Base-by-base conservation (phyloP, 2,329 filamentous ascomycete species). In the Calycina marina region DNA sequence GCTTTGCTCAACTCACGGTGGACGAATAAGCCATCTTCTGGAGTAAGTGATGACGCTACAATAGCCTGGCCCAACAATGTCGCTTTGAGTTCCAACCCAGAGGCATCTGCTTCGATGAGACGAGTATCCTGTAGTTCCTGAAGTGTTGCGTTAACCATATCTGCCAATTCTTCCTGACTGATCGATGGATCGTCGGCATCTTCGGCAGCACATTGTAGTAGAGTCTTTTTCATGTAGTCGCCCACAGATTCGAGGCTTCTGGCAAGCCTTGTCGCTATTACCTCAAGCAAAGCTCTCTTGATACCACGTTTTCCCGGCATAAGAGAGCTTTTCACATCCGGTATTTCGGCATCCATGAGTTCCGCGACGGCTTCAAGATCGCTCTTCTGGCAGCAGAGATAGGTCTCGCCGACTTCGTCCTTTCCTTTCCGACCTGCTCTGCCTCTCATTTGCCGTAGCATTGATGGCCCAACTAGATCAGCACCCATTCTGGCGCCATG, bases 371-470 rank as follows among this genome's bases (percentile, higher is more conserved):
- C 69, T 46, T 81, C 74, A 10, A 85, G 54, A 43, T 85, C 80
- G 6, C 61, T 55, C 45, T 72, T 67, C 17, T 72, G 67, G 47
- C 79, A 85, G 49, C 79, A 84, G 1, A 85, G 58, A 50, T 79
- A 85, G 1, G 77, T 85, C 56, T 85, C 80, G 2, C 80, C 80
- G 28, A 80, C 59, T 31, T 80, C 76, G 34, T 82, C 77, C 47
- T 83, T 85, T 30, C 80, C 80, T 54, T 84, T 84, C 33, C 80
- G 67, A 5, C 80, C 80, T 13, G 80, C 80, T 38, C 80, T 67
- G 3, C 80, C 80, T 48, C 78, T 69, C 80, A 85, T 86, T 54
- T 86, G 80, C 30, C 78, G 70, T 53, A 86, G 60, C 74, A 86
- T 80, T 4, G 79, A 73, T 9, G 80, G 79, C 0, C 77, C 79